Evolutionary conservation across 768 basidiomycete species (phyloP).

Genomic region (button mushroom (Agaricus bisporus)): DNA sequence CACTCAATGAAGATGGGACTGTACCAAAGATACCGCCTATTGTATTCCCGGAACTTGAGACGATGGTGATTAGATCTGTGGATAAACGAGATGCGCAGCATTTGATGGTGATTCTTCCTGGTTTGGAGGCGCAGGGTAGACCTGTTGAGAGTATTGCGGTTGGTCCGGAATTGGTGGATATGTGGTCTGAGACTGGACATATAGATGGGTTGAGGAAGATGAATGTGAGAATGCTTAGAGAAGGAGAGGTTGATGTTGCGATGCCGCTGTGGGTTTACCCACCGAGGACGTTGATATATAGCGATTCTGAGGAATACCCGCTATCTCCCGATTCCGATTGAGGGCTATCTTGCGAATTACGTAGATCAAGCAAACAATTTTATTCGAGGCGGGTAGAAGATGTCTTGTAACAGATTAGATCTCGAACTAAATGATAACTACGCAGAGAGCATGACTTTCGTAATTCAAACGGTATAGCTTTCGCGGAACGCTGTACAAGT

Average conservation of each 20-base stretch:
- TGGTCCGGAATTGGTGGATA: neutral
- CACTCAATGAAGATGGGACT: neutral
- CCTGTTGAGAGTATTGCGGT: constrained; percentile 1
- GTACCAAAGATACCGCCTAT: constrained; percentile 2
- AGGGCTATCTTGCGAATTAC: neutral
- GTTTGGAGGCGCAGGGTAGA: constrained; percentile 1
- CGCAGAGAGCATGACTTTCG: no score
- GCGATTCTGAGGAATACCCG: neutral
- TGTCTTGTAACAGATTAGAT: no score
- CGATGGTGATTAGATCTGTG: constrained; percentile 2
- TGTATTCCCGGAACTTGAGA: constrained; percentile 1
- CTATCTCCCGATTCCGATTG: neutral
- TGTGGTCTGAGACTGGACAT: constrained; percentile 6
- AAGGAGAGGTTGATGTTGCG: neutral
- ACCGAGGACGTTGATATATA: neutral
- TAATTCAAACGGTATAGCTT: no score
- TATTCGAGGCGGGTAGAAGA: no score
- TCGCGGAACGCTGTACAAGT: neutral
- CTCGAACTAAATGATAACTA: no score
- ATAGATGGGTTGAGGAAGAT: constrained; percentile 5
- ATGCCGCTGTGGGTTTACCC: constrained; percentile 1
- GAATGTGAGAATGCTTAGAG: neutral
- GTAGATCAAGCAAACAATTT: neutral
- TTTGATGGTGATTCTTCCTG: constrained; percentile 3
- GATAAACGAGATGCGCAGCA: constrained; percentile 7